These are phyloP conservation scores for Pichia sorboxylosa DNA, from an alignment of 1,139 yeast genomes.

Conservation along the genomic window DNA sequence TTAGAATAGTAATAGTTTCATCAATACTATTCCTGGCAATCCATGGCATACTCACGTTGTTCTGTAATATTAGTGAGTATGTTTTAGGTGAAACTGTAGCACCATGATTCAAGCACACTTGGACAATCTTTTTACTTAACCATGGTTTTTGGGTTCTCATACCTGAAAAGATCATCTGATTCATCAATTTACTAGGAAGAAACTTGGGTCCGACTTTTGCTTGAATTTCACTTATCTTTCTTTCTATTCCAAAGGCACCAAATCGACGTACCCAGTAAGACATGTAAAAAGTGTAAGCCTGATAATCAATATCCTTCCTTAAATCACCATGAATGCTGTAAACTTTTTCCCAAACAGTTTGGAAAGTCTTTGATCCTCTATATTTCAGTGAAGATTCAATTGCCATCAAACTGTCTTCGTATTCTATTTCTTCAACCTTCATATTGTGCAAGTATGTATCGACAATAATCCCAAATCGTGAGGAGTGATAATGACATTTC, in stretches of 20 bases:
- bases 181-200: conserved; percentile 28
- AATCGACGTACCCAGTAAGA: conserved; percentile 12
- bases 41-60: conserved; percentile 12
- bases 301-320: conserved; percentile 8
- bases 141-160: conserved; percentile 29
- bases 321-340: conserved; percentile 5
- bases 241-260: conserved; percentile 11
- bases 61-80: conserved; percentile 22
- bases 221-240: conserved; percentile 11
- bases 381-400: conserved; percentile 16
- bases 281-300: conserved; percentile 15
- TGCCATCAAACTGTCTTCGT: conserved; percentile 16
- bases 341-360: conserved; percentile 15
- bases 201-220: conserved; percentile 3
- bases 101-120: conserved; percentile 28
- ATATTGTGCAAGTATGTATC: conserved; percentile 16
- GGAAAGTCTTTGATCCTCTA: conserved; percentile 10
- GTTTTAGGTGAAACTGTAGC: conserved; percentile 31
- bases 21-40: conserved; percentile 20
- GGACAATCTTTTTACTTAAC: conserved; percentile 30
- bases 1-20: conserved; percentile 19
- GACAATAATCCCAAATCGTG: conserved; percentile 21
- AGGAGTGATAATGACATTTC: conserved; percentile 16
- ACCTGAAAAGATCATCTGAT: conserved; percentile 33
- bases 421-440: conserved; percentile 14